Percentiles rank a stretch among this genome's conserved stretches.
phyloP scores from a whole-genome alignment of 2,329 filamentous ascomycete genomes.

The Eurotiales sp. region DNA sequence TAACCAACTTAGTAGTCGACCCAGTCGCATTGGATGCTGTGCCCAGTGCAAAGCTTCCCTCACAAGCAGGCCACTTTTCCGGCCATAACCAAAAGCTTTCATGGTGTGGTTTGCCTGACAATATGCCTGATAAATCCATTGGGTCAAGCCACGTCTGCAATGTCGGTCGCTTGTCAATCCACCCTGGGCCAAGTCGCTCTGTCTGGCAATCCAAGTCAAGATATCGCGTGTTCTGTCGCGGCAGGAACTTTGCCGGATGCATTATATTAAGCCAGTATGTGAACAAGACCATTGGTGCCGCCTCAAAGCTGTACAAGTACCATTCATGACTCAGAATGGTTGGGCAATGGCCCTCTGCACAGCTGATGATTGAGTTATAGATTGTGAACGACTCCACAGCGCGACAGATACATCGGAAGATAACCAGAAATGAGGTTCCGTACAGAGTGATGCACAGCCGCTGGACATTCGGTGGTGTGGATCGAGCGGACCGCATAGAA shows the following conservation, averaged over 20 bases:
- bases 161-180: constrained; percentile 25
- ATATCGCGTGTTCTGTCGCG: constrained; percentile 25
- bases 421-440: constrained; percentile 31
- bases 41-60: constrained; percentile 25
- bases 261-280: constrained; percentile 35
- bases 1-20: neutral
- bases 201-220: constrained; percentile 26
- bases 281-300: constrained; percentile 33
- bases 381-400: constrained; percentile 30
- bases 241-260: constrained; percentile 33
- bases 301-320: constrained; percentile 37
- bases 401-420: constrained; percentile 36
- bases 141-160: constrained; percentile 29
- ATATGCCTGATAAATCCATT: constrained; percentile 24
- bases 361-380: constrained; percentile 20
- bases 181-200: constrained; percentile 31
- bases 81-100: constrained; percentile 28
- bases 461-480: constrained; percentile 26
- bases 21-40: constrained; percentile 20
- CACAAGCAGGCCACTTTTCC: constrained; percentile 26
- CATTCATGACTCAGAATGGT: constrained; percentile 31
- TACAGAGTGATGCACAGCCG: constrained; percentile 33
- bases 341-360: constrained; percentile 11
- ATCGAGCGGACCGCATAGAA: constrained; percentile 20
- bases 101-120: constrained; percentile 24